A percentile compares a stretch with the other conserved stretches of the same genome.
Evolutionary conservation across 2,329 filamentous ascomycete species (phyloP).

Genomic region (Cladosporium sp.): DNA sequence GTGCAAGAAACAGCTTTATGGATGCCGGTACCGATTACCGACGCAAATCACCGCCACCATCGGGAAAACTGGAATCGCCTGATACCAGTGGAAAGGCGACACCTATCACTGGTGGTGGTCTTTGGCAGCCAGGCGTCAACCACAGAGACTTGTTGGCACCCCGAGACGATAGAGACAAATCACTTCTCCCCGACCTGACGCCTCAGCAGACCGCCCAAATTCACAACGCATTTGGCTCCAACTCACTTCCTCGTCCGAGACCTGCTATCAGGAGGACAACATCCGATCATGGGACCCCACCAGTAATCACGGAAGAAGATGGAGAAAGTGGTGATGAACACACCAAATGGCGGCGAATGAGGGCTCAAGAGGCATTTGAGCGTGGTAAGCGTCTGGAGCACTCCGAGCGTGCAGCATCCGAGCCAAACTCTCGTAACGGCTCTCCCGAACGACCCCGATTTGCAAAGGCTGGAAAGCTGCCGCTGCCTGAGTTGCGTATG

Average conservation of each 20-base stretch:
- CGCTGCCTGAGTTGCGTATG: slow-evolving; percentile 14
- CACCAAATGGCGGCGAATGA: slow-evolving; percentile 19
- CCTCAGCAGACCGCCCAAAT: slow-evolving; percentile 29
- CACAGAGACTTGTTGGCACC: slow-evolving; percentile 18
- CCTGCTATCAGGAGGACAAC: slow-evolving; percentile 26
- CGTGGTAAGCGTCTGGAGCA: slow-evolving; percentile 32
- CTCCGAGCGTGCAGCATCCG: slow-evolving; percentile 26
- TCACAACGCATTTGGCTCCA: slow-evolving; percentile 21
- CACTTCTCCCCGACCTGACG: slow-evolving; percentile 29
- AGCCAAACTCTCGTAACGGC: slow-evolving; percentile 25
- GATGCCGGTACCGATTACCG: slow-evolving; percentile 8
- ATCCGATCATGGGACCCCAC: slow-evolving; percentile 14
- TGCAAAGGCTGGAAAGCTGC: not conserved
- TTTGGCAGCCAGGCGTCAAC: slow-evolving; percentile 12
- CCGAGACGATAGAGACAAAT: slow-evolving; percentile 16
- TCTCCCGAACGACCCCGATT: slow-evolving; percentile 22
- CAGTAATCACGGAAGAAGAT: slow-evolving; percentile 17
- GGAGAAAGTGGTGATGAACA: slow-evolving; percentile 23
- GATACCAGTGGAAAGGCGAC: slow-evolving; percentile 18
- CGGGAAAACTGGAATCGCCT: slow-evolving; percentile 17
- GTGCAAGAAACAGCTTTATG: slow-evolving; percentile 17
- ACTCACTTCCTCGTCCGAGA: slow-evolving; percentile 21
- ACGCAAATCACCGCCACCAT: slow-evolving; percentile 11
- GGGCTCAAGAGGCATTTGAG: slow-evolving; percentile 30
- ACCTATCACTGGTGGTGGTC: slow-evolving; percentile 13